Evolutionary conservation across 768 basidiomycete genomes (phyloP).

Genomic region (Vishniacozyma victoriae): DNA sequence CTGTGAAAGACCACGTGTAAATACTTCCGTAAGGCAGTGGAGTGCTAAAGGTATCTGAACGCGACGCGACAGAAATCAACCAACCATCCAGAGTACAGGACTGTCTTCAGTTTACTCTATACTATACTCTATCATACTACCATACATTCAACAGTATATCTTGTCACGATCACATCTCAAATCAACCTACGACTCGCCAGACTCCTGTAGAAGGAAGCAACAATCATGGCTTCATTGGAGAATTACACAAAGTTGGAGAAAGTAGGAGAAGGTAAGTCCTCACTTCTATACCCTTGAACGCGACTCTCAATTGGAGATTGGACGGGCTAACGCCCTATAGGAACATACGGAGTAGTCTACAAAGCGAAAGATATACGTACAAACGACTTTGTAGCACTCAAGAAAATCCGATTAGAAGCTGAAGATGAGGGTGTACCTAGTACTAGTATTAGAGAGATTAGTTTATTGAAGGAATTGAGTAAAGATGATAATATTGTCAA

Average conservation of each 20-base stretch:
- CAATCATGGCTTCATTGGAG: conserved; percentile 47
- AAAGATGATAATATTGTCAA: conserved; percentile 93
- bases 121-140: too few species aligned
- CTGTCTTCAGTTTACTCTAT: too few species aligned
- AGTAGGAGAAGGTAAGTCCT: conserved; percentile 71
- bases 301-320: not conserved
- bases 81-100: too few species aligned
- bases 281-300: not conserved
- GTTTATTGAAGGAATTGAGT: conserved; percentile 82
- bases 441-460: conserved; percentile 97
- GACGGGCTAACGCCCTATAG: conserved; percentile 49
- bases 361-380: conserved; percentile 79
- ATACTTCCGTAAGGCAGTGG: too few species aligned
- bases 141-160: too few species aligned
- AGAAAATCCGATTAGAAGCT: conserved; percentile 97
- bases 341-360: conserved; percentile 98
- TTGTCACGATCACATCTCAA: too few species aligned
- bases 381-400: conserved; percentile 84
- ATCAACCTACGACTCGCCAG: too few species aligned
- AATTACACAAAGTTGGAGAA: conserved; percentile 98
- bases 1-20: too few species aligned
- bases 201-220: too few species aligned
- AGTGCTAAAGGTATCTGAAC: too few species aligned
- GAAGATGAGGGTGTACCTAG: conserved; percentile 98
- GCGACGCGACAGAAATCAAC: too few species aligned